Base-by-base conservation (phyloP, 257 asterid genomes). In the Cynanchum wilfordii region DNA sequence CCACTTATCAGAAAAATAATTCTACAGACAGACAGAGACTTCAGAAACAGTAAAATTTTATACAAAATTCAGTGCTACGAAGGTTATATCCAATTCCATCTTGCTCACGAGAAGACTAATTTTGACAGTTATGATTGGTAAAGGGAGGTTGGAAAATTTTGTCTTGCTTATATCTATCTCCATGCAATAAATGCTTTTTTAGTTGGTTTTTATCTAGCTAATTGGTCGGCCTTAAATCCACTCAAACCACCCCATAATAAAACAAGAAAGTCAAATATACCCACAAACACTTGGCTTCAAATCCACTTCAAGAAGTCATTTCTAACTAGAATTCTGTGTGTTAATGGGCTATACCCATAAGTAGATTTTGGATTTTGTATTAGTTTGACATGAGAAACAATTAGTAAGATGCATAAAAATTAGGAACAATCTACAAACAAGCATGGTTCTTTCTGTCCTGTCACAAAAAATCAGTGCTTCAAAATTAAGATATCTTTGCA, bases 11-110 rank as follows among this genome's bases (percentile, higher is more conserved):
- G 72, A 36, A 59, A 27, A 69, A 57, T 74, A 68, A 59, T 47
- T 40, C 65, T 66, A 73, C 63, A 63, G 74, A 72, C 71, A 77
- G 88, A 82, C 64, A 82, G 71, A 24, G 83, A 86, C 81, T 49
- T 55, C 59, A 62, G 59, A 66, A 77, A 73, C 75, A 33, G 80
- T 83, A 77, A 80, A 5, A 20, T 45, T 79, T 76, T 73, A 56
- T 27, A 63, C 65, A 66, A 71, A 56, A 77, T 60, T 16, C 1
- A 63, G 56, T 62, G 27, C 54, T 29, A 49, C 44, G 10, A 51
- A 51, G 30, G 65, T 76, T 52, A 49, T 71, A 71, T 66, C 5
- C 45, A 47, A 25, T 42, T 42, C 56, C 54, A 25, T 71, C 58
- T 69, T 69, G 66, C 79, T 66, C 52, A 65, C 54, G 55, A 62